Base-by-base conservation (phyloP, 2,329 filamentous ascomycete species). In the Alternaria sp. region DNA sequence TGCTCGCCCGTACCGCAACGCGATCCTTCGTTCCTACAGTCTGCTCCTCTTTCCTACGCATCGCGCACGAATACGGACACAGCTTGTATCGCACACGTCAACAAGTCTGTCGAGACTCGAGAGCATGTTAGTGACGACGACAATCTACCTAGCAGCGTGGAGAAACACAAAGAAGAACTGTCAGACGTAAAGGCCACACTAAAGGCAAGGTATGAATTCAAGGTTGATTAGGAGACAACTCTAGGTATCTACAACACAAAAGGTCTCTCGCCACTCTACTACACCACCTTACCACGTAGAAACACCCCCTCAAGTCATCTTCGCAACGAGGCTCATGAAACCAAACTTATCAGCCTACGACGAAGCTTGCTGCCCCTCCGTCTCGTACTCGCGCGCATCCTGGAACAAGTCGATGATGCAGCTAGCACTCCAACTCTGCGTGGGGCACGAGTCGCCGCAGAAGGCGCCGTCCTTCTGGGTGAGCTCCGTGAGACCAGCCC, bases 391-490 rank as follows among this genome's bases (percentile, higher is more conserved):
- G 10, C 72, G 70, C 18, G 93, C 95, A 79, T 99, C 96, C 85
- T 97, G 94, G 83, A 97, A 99, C 68, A 99, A 82, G 82, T 99
- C 96, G 75, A 99, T 92, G 75, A 99, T 84, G 79, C 96, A 98
- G 21, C 93, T 92, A 28, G 96, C 92, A 57, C 94, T 97, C 96
- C 96, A 99, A 57, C 96, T 92, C 81, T 99, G 96, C 1, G 96
- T 97, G 25, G 96, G 96, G 57, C 91, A 96, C 90, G 95, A 98
- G 82, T 99, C 96, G 12, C 83, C 84, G 79, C 96, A 99, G 76
- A 90, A 87, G 67, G 89, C 89, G 14, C 96, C 96, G 71, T 91
- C 86, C 84, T 95, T 94, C 78, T 99, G 94, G 44, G 96, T 98
- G 80, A 99, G 82, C 83, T 99, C 96, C 8, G 94, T 91, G 77